phyloP scores from a whole-genome alignment of 208 protist genomes.

The Leishmania mexicana region DNA sequence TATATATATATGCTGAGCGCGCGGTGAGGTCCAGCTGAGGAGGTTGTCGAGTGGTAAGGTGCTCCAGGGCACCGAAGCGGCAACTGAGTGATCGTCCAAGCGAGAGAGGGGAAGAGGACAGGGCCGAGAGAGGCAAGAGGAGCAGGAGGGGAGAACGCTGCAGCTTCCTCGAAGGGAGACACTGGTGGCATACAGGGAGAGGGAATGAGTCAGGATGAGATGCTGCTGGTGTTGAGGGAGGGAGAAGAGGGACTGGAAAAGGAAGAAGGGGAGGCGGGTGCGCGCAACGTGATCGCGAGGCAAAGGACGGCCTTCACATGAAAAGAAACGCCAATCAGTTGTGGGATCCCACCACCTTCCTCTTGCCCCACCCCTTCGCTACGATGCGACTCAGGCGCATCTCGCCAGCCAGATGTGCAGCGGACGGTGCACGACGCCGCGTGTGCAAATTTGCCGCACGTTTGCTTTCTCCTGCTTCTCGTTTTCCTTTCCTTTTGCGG shows the following conservation, averaged over 20 bases:
- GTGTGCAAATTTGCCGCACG: background rate
- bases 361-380: background rate
- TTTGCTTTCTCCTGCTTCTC: background rate
- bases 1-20: background rate
- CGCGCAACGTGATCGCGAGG: background rate
- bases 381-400: background rate
- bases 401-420: background rate
- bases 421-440: background rate
- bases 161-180: background rate
- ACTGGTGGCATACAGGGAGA: background rate
- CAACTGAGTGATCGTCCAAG: background rate
- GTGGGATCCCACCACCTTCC: background rate
- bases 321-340: background rate
- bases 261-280: background rate
- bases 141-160: background rate
- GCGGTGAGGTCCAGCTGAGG: background rate
- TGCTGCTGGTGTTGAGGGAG: background rate
- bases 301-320: background rate
- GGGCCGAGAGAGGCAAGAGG: background rate
- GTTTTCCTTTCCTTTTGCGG: background rate
- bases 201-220: background rate
- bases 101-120: background rate
- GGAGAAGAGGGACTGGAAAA: background rate
- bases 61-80: background rate
- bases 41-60: conserved; percentile 3